A percentile compares a stretch with the other conserved stretches of the same genome.
Evolutionary conservation across 2,329 filamentous ascomycete genomes (phyloP).

Genomic region (Verticillium alfalfae): DNA sequence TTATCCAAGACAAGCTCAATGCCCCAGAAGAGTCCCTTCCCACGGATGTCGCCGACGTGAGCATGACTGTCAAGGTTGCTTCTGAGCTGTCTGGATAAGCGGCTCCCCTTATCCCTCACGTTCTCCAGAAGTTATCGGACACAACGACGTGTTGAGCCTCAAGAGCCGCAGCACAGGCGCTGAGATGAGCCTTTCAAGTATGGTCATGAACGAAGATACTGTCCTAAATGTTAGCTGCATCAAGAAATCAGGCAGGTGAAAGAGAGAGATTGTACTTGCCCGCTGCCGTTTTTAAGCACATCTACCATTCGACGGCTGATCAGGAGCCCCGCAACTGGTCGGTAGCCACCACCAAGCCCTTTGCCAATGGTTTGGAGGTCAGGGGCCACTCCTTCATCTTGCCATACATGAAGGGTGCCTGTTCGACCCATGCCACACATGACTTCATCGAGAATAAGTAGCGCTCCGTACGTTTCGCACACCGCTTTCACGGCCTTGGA

Average conservation of each 20-base stretch:
- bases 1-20: constrained; percentile 39
- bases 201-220: constrained; percentile 15
- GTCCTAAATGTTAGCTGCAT: background rate
- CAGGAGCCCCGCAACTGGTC: constrained; percentile 49
- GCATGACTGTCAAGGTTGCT: background rate
- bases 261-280: constrained; percentile 8
- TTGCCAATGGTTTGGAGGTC: constrained; percentile 57
- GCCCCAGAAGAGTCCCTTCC: constrained; percentile 38
- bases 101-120: constrained; percentile 20
- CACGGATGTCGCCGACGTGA: constrained; percentile 33
- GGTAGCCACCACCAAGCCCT: constrained; percentile 51
- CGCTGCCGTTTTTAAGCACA: constrained; percentile 39
- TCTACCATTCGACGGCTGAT: constrained; percentile 43
- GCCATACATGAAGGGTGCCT: constrained; percentile 58
- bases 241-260: background rate
- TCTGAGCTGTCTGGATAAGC: constrained; percentile 17
- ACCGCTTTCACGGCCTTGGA: constrained; percentile 46
- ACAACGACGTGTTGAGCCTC: constrained; percentile 25
- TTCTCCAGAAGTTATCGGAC: constrained; percentile 25
- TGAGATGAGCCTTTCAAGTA: constrained; percentile 19
- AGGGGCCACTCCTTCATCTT: constrained; percentile 45
- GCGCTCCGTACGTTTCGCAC: constrained; percentile 48
- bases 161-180: constrained; percentile 18
- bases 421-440: constrained; percentile 65
- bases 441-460: constrained; percentile 54